Conservation (phyloP, 768 basidiomycete species). For the Paxillus ammoniavirescens region DNA sequence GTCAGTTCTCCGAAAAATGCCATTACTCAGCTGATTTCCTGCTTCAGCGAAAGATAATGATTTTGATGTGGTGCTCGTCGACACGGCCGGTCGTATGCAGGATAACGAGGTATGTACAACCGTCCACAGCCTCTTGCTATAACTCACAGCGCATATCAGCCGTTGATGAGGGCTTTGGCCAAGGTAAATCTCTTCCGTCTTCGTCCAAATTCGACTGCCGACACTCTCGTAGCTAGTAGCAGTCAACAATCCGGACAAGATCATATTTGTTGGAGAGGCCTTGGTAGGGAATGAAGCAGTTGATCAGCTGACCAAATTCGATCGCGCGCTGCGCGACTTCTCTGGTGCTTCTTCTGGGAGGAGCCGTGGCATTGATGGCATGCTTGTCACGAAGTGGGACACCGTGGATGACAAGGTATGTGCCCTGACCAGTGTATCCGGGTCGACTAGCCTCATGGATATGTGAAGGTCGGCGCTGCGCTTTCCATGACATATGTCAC, state of each 20-base stretch:
- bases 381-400: slow-evolving; percentile 99
- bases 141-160: slow-evolving; percentile 42
- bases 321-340: slow-evolving; percentile 90
- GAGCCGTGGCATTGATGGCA: slow-evolving; percentile 94
- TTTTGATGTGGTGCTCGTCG: slow-evolving; percentile 96
- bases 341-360: slow-evolving; percentile 66
- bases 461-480: slow-evolving; percentile 86
- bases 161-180: slow-evolving; percentile 96
- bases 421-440: slow-evolving; percentile 1
- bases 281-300: slow-evolving; percentile 98
- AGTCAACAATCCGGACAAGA: slow-evolving; percentile 94
- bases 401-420: slow-evolving; percentile 94
- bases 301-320: slow-evolving; percentile 96
- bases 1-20: slow-evolving; percentile 40
- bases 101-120: slow-evolving; percentile 81
- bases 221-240: slow-evolving; percentile 66
- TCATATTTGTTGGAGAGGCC: slow-evolving; percentile 97
- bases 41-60: slow-evolving; percentile 75
- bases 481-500: slow-evolving; percentile 99
- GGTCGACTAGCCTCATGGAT: neutral
- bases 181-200: slow-evolving; percentile 51
- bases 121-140: neutral
- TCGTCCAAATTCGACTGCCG: neutral
- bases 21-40: slow-evolving; percentile 3
- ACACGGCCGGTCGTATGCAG: slow-evolving; percentile 99